A percentile compares a stretch with the other conserved stretches of the same genome.
Conservation (phyloP, 345 rosid species). For the Eucalyptus cladocalyx region DNA sequence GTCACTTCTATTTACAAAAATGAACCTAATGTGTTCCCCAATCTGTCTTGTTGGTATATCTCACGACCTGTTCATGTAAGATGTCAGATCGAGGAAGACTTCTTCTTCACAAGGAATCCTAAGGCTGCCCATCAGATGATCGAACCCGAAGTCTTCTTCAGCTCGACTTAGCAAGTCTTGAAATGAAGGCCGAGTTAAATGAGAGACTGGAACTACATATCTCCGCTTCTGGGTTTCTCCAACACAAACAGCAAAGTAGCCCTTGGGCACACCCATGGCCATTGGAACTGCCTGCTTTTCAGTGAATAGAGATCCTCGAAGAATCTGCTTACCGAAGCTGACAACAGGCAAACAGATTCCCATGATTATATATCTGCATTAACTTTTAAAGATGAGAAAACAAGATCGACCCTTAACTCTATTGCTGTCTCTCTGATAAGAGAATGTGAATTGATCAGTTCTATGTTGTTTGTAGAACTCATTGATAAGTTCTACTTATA, state of each 20-base stretch:
- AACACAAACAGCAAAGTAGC: conserved; percentile 15
- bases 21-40: background rate
- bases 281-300: background rate
- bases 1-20: background rate
- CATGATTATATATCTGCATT: background rate
- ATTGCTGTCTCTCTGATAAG: background rate
- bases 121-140: conserved; percentile 28
- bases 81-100: conserved; percentile 1
- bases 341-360: background rate
- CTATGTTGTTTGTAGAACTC: background rate
- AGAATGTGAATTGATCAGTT: background rate
- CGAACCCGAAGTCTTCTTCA: conserved; percentile 21
- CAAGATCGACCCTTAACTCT: background rate
- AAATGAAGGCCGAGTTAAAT: conserved; percentile 11
- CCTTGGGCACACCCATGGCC: conserved; percentile 3
- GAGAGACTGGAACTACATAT: conserved; percentile 20
- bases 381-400: background rate
- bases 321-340: background rate
- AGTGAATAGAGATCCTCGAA: background rate
- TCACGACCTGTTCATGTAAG: background rate
- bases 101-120: conserved; percentile 22
- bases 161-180: conserved; percentile 12
- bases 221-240: conserved; percentile 18
- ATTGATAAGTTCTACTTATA: background rate
- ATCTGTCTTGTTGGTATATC: background rate